Conservation (phyloP, 2,329 filamentous ascomycete species). For the Lachnum nothofagi region DNA sequence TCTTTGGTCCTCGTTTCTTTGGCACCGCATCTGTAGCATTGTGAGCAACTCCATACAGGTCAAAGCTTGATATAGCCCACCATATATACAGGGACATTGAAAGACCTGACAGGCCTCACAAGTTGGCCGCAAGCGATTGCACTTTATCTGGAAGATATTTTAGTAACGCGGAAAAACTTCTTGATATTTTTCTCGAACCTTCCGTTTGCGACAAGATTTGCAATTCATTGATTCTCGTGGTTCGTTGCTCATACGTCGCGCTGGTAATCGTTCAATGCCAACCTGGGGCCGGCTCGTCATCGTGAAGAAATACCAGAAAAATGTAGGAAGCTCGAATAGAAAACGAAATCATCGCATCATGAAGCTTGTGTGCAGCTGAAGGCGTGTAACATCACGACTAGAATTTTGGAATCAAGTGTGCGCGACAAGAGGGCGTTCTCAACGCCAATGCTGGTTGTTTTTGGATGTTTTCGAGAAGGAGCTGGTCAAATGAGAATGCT, state of each 20-base stretch:
- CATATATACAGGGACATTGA: conserved; percentile 82
- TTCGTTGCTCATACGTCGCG: conserved; percentile 40
- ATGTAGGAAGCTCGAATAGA: conserved; percentile 1
- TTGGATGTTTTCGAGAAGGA: not conserved
- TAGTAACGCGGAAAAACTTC: conserved; percentile 22
- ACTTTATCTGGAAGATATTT: conserved; percentile 67
- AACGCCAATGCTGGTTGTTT: conserved; percentile 6
- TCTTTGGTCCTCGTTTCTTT: conserved; percentile 86
- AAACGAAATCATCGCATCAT: conserved; percentile 28
- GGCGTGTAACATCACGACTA: conserved; percentile 19
- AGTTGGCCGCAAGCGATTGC: conserved; percentile 75
- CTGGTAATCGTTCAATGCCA: conserved; percentile 33
- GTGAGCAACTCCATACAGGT: conserved; percentile 12
- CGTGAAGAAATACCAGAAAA: conserved; percentile 9
- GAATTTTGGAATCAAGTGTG: conserved; percentile 4
- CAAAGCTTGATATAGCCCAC: conserved; percentile 52
- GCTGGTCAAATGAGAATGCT: not conserved
- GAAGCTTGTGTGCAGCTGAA: conserved; percentile 17
- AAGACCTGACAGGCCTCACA: conserved; percentile 89
- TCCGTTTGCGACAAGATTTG: conserved; percentile 88
- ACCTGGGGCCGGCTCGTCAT: conserved; percentile 33
- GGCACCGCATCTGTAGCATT: conserved; percentile 67
- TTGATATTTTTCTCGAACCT: conserved; percentile 52
- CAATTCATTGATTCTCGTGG: conserved; percentile 91
- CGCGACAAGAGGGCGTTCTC: conserved; percentile 4